Base-by-base conservation (phyloP, 1,284 basidiomycete species). In the Caloboletus firmus region DNA sequence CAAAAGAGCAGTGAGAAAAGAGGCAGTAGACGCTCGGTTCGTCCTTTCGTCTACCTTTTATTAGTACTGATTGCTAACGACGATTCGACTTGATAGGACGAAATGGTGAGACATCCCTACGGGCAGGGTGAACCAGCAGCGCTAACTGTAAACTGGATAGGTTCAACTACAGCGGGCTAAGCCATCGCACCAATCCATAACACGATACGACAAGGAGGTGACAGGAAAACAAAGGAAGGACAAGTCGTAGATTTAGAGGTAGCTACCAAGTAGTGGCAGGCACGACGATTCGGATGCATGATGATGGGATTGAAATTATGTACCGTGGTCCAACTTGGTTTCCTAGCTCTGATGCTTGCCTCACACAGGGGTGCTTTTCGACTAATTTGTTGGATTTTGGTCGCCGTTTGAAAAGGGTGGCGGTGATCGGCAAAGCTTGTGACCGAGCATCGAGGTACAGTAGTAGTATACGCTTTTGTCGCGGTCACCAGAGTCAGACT, bases 21-120 rank as follows among this genome's bases (percentile, higher is more conserved):
- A 91, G 63, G 95, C 94, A 0, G 95, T 98, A 7, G 85, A 93
- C 65, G 87, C 93, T 50, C 76, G 95, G 80, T 79, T 60, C 28
- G 76, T 49, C 34, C 11, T 31, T 54, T 46, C 12, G 26, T 49
- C 53, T 13, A 8, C 1, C 3, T n/a, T 15, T 37, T 20, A 20
- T 42, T 13, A 39, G 17, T 24, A 17, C 52, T 22, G 39, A 45
- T 34, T 31, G 17, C 24, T 57, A 24, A 62, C 18, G 30, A 45
- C 45, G n/a, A 42, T 41, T 32, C 20, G 26, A 28, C 37, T 42
- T 41, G 49, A 24, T 54, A 84, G 82, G 60, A 82, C 81, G 43
- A 82, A 74, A 53, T 84, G 83, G 82, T 81, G n/a, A 45, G 56
- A 44, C 49, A 62, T 54, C 18, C 40, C 24, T 35, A 31, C 12